These are phyloP conservation scores for Boechera divaricarpa DNA, from an alignment of 345 rosid species.

Conservation along the genomic window DNA sequence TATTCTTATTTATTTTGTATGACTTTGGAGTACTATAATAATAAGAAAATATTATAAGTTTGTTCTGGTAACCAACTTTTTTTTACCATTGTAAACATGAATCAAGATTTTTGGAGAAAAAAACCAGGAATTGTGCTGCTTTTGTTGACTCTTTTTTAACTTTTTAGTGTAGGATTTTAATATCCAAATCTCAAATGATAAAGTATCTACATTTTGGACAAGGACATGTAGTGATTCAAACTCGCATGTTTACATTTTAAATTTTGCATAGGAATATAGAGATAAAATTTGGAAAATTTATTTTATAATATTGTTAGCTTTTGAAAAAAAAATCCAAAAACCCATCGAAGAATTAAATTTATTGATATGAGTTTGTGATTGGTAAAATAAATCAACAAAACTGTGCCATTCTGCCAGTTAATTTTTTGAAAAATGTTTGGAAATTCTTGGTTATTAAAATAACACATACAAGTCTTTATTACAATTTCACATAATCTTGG, in stretches of 20 bases:
- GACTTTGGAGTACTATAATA: slow-evolving; percentile 6
- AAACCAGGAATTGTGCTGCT: neutral
- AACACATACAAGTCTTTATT: slow-evolving; percentile 30
- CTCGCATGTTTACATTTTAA: too few relatives aligned
- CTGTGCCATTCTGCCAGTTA: neutral
- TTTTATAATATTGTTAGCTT: neutral
- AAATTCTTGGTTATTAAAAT: neutral
- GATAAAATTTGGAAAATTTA: too few relatives aligned
- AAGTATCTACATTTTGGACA: neutral
- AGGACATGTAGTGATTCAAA: too few relatives aligned
- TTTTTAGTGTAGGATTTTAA: neutral
- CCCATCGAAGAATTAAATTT: neutral
- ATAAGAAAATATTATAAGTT: slow-evolving; percentile 1
- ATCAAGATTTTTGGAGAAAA: neutral
- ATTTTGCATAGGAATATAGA: too few relatives aligned
- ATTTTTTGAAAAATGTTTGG: neutral
- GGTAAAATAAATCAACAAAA: too few relatives aligned
- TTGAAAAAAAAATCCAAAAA: neutral
- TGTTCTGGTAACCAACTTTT: neutral
- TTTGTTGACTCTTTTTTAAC: neutral
- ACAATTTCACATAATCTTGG: slow-evolving; percentile 31
- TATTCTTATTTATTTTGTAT: slow-evolving; percentile 26
- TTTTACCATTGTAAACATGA: neutral
- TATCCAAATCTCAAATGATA: neutral
- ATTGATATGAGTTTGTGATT: too few relatives aligned